A percentile compares a stretch with the other conserved stretches of the same genome.
Conservation (phyloP, 352 stramenopile genomes). For the Pythium coloratum region DNA sequence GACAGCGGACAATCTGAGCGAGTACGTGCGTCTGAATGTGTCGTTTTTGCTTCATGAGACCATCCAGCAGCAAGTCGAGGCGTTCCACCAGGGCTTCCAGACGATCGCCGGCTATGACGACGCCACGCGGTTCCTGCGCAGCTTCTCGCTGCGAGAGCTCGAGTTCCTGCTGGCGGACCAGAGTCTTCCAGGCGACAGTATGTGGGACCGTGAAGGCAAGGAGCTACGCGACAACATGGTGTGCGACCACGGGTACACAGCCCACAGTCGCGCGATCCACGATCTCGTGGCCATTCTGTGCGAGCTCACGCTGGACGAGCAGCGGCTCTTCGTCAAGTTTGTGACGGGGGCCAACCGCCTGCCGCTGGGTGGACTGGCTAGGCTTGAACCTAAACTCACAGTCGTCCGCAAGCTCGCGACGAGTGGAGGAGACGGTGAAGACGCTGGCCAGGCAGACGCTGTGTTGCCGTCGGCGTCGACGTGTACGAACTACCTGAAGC, state of each 20-base stretch:
- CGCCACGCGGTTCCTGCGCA: constrained; percentile 37
- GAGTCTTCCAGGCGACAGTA: constrained; percentile 28
- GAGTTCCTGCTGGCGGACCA: constrained; percentile 66
- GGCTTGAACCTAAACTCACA: constrained; percentile 85
- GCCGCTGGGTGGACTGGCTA: constrained; percentile 77
- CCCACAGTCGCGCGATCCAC: constrained; percentile 58
- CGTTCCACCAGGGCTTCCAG: constrained; percentile 72
- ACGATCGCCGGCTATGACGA: constrained; percentile 38
- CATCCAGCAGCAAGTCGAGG: constrained; percentile 57
- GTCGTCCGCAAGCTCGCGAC: constrained; percentile 82
- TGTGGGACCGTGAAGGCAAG: constrained; percentile 73
- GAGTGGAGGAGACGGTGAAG: constrained; percentile 15
- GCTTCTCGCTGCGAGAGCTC: constrained; percentile 67
- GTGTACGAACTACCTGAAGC: constrained; percentile 91
- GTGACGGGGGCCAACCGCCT: constrained; percentile 88
- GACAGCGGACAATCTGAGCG: constrained; percentile 40
- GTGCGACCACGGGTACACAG: constrained; percentile 84
- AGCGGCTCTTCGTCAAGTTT: constrained; percentile 87
- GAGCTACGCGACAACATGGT: constrained; percentile 79
- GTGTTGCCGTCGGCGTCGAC: constrained; percentile 86
- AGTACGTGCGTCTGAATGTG: constrained; percentile 61
- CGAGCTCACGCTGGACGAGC: constrained; percentile 62
- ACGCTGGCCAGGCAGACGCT: constrained; percentile 35
- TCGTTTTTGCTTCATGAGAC: constrained; percentile 63
- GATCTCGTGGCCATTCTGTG: constrained; percentile 79